These are phyloP conservation scores for Elsinoe necatrix DNA, from an alignment of 2,329 filamentous ascomycete species.

Conservation along the genomic window DNA sequence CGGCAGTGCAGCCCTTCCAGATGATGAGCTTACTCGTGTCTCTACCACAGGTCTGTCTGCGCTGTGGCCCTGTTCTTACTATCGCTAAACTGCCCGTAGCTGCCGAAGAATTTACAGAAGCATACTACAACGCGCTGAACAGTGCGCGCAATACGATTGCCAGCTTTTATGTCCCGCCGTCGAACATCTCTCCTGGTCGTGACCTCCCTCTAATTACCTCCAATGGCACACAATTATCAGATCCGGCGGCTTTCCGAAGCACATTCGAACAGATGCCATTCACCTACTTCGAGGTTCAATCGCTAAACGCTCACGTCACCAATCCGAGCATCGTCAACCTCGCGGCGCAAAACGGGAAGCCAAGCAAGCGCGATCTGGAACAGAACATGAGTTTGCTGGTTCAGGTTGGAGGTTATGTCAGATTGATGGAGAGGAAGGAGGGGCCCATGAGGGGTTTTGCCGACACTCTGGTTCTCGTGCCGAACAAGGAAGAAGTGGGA, in stretches of 20 bases:
- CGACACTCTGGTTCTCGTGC: constrained; percentile 73
- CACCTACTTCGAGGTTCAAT: constrained; percentile 64
- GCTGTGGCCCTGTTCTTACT: too few relatives aligned
- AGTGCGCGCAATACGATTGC: constrained; percentile 49
- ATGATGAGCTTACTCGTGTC: constrained; percentile 18
- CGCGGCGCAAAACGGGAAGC: constrained; percentile 30
- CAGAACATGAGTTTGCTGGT: constrained; percentile 63
- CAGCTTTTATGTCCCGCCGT: constrained; percentile 61
- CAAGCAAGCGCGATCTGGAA: constrained; percentile 33
- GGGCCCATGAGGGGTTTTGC: constrained; percentile 62
- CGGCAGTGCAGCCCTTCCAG: neutral
- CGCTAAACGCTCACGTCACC: constrained; percentile 68
- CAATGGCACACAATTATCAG: constrained; percentile 62
- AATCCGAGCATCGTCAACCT: constrained; percentile 53
- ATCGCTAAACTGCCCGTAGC: constrained; percentile 32
- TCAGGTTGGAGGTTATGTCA: constrained; percentile 64
- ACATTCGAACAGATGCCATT: constrained; percentile 60
- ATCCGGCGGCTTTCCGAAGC: constrained; percentile 56
- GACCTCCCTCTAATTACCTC: constrained; percentile 60
- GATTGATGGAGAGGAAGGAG: constrained; percentile 53
- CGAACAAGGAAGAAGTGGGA: constrained; percentile 36
- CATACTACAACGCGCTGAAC: constrained; percentile 69
- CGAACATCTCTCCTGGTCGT: constrained; percentile 44
- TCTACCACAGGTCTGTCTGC: constrained; percentile 17
- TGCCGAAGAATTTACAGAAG: constrained; percentile 61